Conservation (phyloP, 805 yeast species). For the Ogataea siamensis region DNA sequence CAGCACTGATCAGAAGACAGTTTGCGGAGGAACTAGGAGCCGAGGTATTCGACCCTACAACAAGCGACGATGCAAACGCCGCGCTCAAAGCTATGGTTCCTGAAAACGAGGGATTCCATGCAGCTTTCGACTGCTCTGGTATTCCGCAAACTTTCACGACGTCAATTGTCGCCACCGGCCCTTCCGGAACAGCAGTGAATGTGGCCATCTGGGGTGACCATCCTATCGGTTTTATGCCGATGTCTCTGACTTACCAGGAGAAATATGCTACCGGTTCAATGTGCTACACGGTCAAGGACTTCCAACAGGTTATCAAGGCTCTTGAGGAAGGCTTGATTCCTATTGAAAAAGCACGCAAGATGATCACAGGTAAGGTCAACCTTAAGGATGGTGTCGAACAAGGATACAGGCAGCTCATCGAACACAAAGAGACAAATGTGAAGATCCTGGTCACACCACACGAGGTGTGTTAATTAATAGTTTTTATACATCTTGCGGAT, state of each 20-base stretch:
- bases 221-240: conserved; percentile 42
- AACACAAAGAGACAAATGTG: conserved; percentile 44
- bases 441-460: conserved; percentile 43
- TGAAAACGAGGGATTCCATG: conserved; percentile 46
- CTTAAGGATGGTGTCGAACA: conserved; percentile 40
- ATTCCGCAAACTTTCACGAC: conserved; percentile 45
- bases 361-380: conserved; percentile 41
- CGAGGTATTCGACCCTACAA: conserved; percentile 35
- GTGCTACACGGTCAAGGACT: conserved; percentile 44
- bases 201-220: conserved; percentile 52
- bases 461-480: conserved; percentile 2
- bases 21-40: conserved; percentile 53
- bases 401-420: conserved; percentile 42
- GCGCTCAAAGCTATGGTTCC: conserved; percentile 38
- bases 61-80: conserved; percentile 29
- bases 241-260: conserved; percentile 44
- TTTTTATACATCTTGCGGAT: background rate
- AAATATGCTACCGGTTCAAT: conserved; percentile 44
- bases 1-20: conserved; percentile 59
- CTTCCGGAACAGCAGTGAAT: conserved; percentile 44
- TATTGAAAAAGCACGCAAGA: conserved; percentile 33
- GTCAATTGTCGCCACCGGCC: conserved; percentile 39
- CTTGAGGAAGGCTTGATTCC: conserved; percentile 38
- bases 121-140: conserved; percentile 55
- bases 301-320: conserved; percentile 42